Evolutionary conservation across 805 yeast species (phyloP).

Genomic region (Starmerella riodocensis): DNA sequence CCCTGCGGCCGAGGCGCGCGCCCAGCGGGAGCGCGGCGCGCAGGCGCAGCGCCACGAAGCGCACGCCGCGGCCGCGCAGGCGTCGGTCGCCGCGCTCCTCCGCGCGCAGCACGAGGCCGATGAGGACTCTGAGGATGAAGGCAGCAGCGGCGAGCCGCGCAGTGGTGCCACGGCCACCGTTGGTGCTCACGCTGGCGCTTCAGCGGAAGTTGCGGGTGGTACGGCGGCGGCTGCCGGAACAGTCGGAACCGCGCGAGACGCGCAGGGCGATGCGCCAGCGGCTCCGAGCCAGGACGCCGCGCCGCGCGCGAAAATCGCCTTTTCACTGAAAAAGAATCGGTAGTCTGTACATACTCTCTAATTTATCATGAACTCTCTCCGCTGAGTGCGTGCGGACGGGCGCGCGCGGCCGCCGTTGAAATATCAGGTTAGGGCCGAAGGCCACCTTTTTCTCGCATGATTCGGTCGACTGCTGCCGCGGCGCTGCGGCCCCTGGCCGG

Average conservation of each 20-base stretch:
- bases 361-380: background rate
- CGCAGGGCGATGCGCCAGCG: background rate
- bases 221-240: background rate
- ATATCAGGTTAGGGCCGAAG: background rate
- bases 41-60: too few relatives aligned
- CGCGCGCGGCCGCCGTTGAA: background rate
- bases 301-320: background rate
- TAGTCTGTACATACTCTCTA: background rate
- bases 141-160: too few relatives aligned
- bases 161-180: too few relatives aligned
- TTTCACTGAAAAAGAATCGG: constrained; percentile 1
- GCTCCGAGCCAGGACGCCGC: too few relatives aligned
- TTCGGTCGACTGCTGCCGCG: background rate
- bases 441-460: background rate
- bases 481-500: background rate
- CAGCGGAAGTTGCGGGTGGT: too few relatives aligned
- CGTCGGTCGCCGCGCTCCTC: too few relatives aligned
- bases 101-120: too few relatives aligned
- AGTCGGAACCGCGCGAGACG: background rate
- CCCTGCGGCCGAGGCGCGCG: background rate
- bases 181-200: too few relatives aligned
- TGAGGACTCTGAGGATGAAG: too few relatives aligned
- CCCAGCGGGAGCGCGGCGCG: too few relatives aligned
- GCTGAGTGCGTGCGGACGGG: background rate
- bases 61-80: too few relatives aligned